Conservation (phyloP, 495 filamentous ascomycete species). For the Aspergillus affinis region DNA sequence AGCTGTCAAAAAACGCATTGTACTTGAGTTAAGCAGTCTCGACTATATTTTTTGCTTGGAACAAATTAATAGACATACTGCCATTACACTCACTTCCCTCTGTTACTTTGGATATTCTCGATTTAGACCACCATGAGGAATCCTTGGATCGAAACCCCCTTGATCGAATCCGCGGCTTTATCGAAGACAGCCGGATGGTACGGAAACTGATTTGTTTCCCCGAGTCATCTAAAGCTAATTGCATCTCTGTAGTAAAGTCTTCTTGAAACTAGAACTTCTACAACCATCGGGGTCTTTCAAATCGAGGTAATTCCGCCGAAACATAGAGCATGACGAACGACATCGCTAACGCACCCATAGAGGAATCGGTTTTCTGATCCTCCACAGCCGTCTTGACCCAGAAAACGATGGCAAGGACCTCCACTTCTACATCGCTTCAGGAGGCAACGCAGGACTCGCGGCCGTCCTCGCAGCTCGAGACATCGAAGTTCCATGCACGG, state of each 20-base stretch:
- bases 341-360: constrained; percentile 27
- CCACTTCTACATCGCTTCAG: constrained; percentile 84
- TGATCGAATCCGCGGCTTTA: constrained; percentile 64
- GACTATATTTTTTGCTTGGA: not conserved
- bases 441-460: constrained; percentile 91
- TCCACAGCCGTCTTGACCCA: constrained; percentile 42
- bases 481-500: constrained; percentile 63
- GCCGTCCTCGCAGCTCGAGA: constrained; percentile 70
- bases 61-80: not conserved
- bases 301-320: constrained; percentile 56
- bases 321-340: not conserved
- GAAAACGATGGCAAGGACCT: constrained; percentile 34
- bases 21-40: not conserved
- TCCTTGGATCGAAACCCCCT: constrained; percentile 71
- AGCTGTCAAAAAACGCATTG: not conserved
- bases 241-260: constrained; percentile 57
- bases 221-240: constrained; percentile 10
- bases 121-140: constrained; percentile 14
- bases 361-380: constrained; percentile 77
- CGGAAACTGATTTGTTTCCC: constrained; percentile 18
- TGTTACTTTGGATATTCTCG: not conserved
- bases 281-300: constrained; percentile 94
- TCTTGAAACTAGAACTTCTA: constrained; percentile 86
- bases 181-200: constrained; percentile 72
- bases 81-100: not conserved